These are phyloP conservation scores for Pseudozyma tsukubaensis DNA, from an alignment of 1,284 basidiomycete genomes.

Conservation along the genomic window DNA sequence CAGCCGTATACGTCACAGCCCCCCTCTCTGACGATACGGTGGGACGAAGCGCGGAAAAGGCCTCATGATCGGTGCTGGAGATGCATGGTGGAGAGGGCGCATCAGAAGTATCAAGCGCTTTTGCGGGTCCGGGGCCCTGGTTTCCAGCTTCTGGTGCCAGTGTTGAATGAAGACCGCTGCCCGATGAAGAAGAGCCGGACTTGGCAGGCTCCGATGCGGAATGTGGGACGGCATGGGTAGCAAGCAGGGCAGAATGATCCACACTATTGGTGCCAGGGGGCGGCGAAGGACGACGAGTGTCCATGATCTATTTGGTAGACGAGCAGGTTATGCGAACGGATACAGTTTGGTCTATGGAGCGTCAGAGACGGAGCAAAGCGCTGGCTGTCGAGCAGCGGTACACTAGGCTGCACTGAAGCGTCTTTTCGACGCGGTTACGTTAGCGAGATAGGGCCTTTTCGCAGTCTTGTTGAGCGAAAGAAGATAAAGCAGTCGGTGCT, in stretches of 20 bases:
- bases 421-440: too few relatives aligned
- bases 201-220: conserved; percentile 34
- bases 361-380: background rate
- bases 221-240: conserved; percentile 25
- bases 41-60: conserved; percentile 20
- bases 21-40: conserved; percentile 10
- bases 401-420: too few relatives aligned
- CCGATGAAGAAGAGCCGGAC: background rate
- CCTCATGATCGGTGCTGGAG: conserved; percentile 14
- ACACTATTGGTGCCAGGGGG: background rate
- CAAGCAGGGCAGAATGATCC: conserved; percentile 13
- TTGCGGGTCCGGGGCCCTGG: background rate
- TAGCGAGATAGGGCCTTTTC: too few relatives aligned
- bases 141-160: background rate
- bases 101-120: background rate
- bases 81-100: conserved; percentile 9
- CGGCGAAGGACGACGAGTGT: background rate
- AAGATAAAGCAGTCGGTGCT: too few relatives aligned
- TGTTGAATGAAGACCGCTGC: background rate
- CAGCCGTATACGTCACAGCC: conserved; percentile 30
- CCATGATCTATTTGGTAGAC: conserved; percentile 6
- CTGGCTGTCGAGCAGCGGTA: background rate
- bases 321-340: background rate
- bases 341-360: background rate
- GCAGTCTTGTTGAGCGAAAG: too few relatives aligned